Conservation (phyloP, 2,329 filamentous ascomycete genomes). For the Trichophyton benhamiae region DNA sequence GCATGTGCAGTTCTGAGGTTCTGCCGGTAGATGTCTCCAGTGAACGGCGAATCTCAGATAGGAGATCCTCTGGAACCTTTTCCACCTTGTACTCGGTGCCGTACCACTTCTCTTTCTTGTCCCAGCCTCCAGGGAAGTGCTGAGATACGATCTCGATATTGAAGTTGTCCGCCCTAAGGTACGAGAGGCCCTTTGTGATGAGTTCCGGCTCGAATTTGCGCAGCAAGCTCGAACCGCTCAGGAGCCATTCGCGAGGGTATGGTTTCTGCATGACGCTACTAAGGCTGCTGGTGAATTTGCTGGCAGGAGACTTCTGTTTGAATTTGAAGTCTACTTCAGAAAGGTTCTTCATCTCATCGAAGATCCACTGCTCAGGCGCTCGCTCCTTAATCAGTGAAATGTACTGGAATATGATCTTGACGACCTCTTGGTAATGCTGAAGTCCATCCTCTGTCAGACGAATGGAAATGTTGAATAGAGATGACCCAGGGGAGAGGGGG, state of each 20-base stretch:
- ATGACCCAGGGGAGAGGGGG: slow-evolving; percentile 64
- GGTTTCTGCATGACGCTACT: slow-evolving; percentile 86
- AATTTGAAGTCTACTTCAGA: slow-evolving; percentile 92
- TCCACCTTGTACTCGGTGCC: slow-evolving; percentile 85
- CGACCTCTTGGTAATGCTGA: slow-evolving; percentile 67
- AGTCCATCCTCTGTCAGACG: slow-evolving; percentile 75
- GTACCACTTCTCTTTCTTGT: slow-evolving; percentile 91
- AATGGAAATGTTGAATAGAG: slow-evolving; percentile 67
- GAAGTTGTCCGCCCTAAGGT: slow-evolving; percentile 78
- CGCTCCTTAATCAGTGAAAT: slow-evolving; percentile 71
- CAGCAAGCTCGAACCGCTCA: slow-evolving; percentile 66
- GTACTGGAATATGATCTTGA: slow-evolving; percentile 81
- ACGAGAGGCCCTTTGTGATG: slow-evolving; percentile 62
- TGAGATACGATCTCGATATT: slow-evolving; percentile 72
- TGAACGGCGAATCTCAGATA: slow-evolving; percentile 57
- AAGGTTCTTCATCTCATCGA: slow-evolving; percentile 80
- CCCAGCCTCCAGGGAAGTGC: slow-evolving; percentile 70
- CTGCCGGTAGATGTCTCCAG: slow-evolving; percentile 48
- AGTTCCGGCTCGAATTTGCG: slow-evolving; percentile 67
- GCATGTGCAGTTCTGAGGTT: slow-evolving; percentile 64
- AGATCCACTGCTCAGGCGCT: slow-evolving; percentile 82
- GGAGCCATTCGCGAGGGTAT: slow-evolving; percentile 70
- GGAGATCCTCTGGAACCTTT: slow-evolving; percentile 62
- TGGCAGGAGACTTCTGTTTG: slow-evolving; percentile 81
- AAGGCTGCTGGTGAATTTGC: slow-evolving; percentile 73